Base-by-base conservation (phyloP, 495 filamentous ascomycete species). In the Tuber magnatum region DNA sequence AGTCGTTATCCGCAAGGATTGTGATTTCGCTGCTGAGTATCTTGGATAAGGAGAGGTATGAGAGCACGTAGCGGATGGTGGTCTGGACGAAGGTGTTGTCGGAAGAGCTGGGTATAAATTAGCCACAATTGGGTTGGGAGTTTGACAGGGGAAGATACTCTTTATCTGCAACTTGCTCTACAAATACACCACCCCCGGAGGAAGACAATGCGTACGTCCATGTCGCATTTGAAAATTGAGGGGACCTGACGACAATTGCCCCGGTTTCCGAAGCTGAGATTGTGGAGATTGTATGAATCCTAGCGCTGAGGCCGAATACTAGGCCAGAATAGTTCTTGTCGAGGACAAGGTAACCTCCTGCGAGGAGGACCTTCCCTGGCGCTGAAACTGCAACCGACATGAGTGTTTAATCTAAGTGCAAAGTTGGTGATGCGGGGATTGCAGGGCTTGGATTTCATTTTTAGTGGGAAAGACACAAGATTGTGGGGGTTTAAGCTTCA, bases 261-360 rank as follows among this genome's bases (percentile, higher is more conserved):
- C 83, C 83, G 74, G 88, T 87, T 77, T 90, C 88, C 4, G 78
- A 75, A 24, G 72, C 82, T 80, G 68, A 79, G 77, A 44, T 80
- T 35, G 89, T 82, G 32, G 94, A 91, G 76, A 93, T 84, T 72
- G 93, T 89, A 83, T 97, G 94, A 78, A 99, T 97, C 74, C 95
- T 89, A 71, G 95, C 94, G 84, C 94, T 92, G 71, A 99, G 91
- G 24, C 93, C 95, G 83, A 97, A 97, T 10, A 98, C 94, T 28
- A 97, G 89, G 16, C 91, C 96, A 3, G 92, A 94, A 81, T 97
- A 94, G 56, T 87, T 86, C 71, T 92, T 90, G 85, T 98, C 96
- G 38, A 99, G 90, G 14, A 97, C 93, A 20, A 99, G 90, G 82
- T 97, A 99, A 65, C 95, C 95, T 56, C 95, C 95, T 70, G 94